A percentile compares a stretch with the other conserved stretches of the same genome.
phyloP scores from a whole-genome alignment of 331 rosid genomes.

The Pyrus hybrid region DNA sequence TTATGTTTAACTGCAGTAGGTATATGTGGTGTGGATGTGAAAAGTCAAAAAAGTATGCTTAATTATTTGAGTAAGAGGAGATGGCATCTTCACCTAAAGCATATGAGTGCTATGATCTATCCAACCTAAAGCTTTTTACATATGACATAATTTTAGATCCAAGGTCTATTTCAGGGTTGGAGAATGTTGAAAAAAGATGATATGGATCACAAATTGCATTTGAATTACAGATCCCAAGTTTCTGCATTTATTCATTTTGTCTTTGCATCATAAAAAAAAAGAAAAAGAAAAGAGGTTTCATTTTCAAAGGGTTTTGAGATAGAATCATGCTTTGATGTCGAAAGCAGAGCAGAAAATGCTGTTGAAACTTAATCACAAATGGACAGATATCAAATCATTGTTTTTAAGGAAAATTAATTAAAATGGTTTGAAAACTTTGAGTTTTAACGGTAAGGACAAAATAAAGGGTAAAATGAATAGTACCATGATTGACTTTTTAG shows the following conservation, averaged over 20 bases:
- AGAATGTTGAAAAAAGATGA: not conserved
- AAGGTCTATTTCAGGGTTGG: slow-evolving; percentile 45
- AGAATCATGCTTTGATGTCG: no score
- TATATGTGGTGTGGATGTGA: not conserved
- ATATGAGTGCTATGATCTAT: slow-evolving; percentile 30
- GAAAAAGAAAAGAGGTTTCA: not conserved
- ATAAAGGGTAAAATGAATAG: no score
- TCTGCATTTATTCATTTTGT: not conserved
- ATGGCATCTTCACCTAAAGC: slow-evolving; percentile 50
- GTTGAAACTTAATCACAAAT: no score
- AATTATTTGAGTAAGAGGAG: slow-evolving; percentile 35
- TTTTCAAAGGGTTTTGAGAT: not conserved
- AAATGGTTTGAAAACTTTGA: no score
- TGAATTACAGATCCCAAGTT: not conserved
- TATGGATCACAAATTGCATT: not conserved
- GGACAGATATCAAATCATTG: no score
- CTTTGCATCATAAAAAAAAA: not conserved
- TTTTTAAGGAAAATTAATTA: no score
- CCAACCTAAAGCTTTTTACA: slow-evolving; percentile 38
- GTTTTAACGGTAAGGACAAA: no score
- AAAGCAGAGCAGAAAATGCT: no score
- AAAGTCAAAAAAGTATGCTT: slow-evolving; percentile 35
- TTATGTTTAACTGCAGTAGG: not conserved
- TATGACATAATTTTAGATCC: slow-evolving; percentile 22
- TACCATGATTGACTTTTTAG: no score